A percentile compares a stretch with the other conserved stretches of the same genome.
Conservation (phyloP, 768 basidiomycete species). For the Rhodosporidiobolus odoratus region DNA sequence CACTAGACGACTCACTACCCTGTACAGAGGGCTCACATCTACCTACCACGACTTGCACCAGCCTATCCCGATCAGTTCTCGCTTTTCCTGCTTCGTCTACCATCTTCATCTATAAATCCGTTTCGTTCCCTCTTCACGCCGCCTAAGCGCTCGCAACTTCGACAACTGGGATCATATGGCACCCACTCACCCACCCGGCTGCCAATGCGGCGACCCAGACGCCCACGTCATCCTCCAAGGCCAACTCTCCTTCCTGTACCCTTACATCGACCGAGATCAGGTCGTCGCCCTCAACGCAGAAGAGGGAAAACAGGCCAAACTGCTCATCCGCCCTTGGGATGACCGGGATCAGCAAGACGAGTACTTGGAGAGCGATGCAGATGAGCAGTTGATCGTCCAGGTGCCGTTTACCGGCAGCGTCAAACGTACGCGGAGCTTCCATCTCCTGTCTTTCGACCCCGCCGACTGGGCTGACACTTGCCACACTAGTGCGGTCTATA, state of each 20-base stretch:
- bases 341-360: constrained; percentile 44
- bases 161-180: no score
- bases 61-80: no score
- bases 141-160: background rate
- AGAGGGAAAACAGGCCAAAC: constrained; percentile 43
- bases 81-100: background rate
- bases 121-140: background rate
- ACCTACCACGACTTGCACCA: no score
- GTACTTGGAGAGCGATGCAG: constrained; percentile 48
- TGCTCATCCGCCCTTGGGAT: constrained; percentile 48
- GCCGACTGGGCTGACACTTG: background rate
- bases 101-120: background rate
- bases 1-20: no score
- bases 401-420: constrained; percentile 28
- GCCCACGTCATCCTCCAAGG: constrained; percentile 42
- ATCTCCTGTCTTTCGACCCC: background rate
- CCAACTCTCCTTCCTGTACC: constrained; percentile 43
- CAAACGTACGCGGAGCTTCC: constrained; percentile 15
- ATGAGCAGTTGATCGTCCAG: constrained; percentile 47
- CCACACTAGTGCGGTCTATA: constrained; percentile 45
- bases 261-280: constrained; percentile 44
- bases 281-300: constrained; percentile 47
- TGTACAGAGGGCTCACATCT: no score
- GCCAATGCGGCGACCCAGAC: constrained; percentile 40
- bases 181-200: constrained; percentile 22